Evolutionary conservation across 371 early-diverging fungal genomes (phyloP), one percentile per base, ranked within the genome.

Genomic region (Apophysomyces sp.): DNA sequence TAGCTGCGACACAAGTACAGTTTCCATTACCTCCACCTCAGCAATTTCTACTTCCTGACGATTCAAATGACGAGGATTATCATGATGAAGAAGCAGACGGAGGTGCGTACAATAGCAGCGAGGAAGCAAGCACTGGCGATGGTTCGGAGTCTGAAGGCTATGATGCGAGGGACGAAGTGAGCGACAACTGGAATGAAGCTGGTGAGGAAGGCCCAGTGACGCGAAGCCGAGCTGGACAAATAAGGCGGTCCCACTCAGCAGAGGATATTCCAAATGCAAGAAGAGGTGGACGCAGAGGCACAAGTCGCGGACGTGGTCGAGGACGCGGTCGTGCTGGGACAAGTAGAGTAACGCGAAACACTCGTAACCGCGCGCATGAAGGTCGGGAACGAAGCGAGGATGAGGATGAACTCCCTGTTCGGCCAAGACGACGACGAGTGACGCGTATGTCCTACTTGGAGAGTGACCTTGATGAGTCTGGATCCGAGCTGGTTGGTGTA

Each of bases 61-160:
- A 87, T 37, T 81, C 84, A 2, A 83, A 79, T 51, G 89, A 87
- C 24, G 87, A 85, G 49, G 87, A 86, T 40, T 85, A 85, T 57
- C 77, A 76, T 16, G 63, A 55, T 15, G 67, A 66, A 55, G 74
- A 74, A 7, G 61, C 61, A 15, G 69, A 63, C 27, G 30, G 41
- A 37, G 61, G 37, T 40, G 68, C 24, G 21, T 55, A 34, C 34
- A 65, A 66, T 57, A 66, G 61, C 51, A 68, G 61, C 6, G 62
- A 55, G 28, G 65, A 67, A 29, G 67, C 49, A n/a, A 68, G 69
- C 12, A 44, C 49, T 21, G 49, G 49, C 4, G 49, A 44, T 44
- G 49, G 49, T 7, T 44, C 49, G 9, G 49, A 44, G 11, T 68
- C 71, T 6, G 77, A 76, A 40, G 69, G 67, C 1, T 67, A 68